Conservation (phyloP, 805 yeast species). For the Metschnikowia hibisci region DNA sequence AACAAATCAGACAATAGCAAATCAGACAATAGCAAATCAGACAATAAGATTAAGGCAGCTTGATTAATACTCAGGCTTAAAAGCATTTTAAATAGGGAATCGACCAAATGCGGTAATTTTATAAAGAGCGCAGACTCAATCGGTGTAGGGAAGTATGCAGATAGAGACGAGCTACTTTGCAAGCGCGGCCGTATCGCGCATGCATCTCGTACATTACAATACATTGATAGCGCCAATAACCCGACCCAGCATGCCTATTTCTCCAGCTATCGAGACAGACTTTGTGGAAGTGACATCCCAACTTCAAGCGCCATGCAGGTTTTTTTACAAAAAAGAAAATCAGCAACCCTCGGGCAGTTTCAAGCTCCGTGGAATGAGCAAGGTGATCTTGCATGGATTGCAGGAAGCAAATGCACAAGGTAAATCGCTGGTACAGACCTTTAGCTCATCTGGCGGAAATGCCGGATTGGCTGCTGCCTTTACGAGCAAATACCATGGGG, state of each 20-base stretch:
- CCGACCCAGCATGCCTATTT: not conserved
- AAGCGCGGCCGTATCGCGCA: not conserved
- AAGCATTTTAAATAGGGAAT: too few species aligned
- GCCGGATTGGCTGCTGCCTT: constrained; percentile 56
- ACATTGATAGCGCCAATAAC: not conserved
- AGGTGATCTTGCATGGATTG: constrained; percentile 35
- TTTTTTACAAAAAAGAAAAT: constrained; percentile 47
- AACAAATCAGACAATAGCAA: too few species aligned
- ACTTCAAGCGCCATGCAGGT: constrained; percentile 31
- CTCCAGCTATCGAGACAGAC: constrained; percentile 33
- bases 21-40: too few species aligned
- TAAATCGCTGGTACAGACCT: constrained; percentile 34
- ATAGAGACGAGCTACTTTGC: not conserved
- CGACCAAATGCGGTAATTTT: too few species aligned
- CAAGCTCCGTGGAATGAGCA: constrained; percentile 53
- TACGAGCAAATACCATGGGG: constrained; percentile 35
- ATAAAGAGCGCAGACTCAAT: too few species aligned
- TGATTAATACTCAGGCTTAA: too few species aligned
- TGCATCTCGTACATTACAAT: not conserved
- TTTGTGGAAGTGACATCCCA: constrained; percentile 34
- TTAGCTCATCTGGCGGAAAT: constrained; percentile 54
- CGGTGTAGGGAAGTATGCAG: too few species aligned
- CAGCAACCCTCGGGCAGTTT: constrained; percentile 57
- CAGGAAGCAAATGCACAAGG: constrained; percentile 22
- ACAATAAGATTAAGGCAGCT: too few species aligned